A percentile compares a stretch with the other conserved stretches of the same genome.
These are phyloP conservation scores for Clarkia xantiana DNA, from an alignment of 345 rosid genomes.

Conservation along the genomic window DNA sequence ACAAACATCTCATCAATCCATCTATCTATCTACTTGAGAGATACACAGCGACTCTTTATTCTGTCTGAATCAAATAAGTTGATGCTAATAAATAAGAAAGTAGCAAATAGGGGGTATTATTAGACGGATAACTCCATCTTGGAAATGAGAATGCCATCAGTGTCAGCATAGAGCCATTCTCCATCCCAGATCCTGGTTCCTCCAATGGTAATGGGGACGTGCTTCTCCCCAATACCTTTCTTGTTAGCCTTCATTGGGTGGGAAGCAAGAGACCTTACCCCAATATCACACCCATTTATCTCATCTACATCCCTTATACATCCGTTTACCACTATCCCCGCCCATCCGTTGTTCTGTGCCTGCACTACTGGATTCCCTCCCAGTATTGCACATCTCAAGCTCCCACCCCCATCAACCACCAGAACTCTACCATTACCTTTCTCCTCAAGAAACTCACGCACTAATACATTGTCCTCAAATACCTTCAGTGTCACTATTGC, in stretches of 20 bases:
- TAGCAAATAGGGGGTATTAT: too few species aligned
- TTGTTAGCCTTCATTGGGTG: slow-evolving; percentile 41
- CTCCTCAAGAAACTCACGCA: slow-evolving; percentile 42
- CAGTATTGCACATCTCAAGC: slow-evolving; percentile 14
- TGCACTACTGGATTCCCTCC: slow-evolving; percentile 20
- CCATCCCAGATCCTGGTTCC: slow-evolving; percentile 15
- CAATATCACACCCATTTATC: slow-evolving; percentile 42
- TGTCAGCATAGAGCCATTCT: slow-evolving; percentile 15
- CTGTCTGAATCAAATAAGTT: too few species aligned
- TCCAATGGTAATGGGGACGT: slow-evolving; percentile 11
- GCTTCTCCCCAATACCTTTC: slow-evolving; percentile 18
- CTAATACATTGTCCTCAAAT: slow-evolving; percentile 35
- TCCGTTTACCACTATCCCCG: slow-evolving; percentile 40
- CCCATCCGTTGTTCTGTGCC: slow-evolving; percentile 43
- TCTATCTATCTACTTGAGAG: too few species aligned
- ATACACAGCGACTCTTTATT: too few species aligned
- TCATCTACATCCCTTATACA: slow-evolving; percentile 40
- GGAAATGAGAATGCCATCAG: slow-evolving; percentile 14
- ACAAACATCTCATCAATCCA: too few species aligned
- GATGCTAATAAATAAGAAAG: too few species aligned
- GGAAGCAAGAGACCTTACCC: slow-evolving; percentile 36
- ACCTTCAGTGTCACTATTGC: slow-evolving; percentile 42
- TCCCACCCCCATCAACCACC: slow-evolving; percentile 17
- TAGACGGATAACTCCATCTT: slow-evolving; percentile 11
- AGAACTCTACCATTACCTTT: slow-evolving; percentile 23